Base-by-base conservation (phyloP, 495 filamentous ascomycete species). In the Aspergillus mulundensis region DNA sequence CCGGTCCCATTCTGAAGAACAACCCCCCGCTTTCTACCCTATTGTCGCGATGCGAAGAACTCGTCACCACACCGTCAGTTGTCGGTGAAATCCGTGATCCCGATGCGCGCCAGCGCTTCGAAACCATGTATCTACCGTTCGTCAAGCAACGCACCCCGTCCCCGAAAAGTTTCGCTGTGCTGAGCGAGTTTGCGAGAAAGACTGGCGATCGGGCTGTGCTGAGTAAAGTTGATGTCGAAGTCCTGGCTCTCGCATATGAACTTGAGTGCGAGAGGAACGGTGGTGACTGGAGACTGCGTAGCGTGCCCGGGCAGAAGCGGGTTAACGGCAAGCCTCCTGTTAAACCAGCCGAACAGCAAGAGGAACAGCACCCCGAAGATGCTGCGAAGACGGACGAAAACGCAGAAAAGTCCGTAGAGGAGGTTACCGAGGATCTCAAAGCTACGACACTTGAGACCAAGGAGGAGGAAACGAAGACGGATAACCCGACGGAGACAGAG, bases 181-280 rank as follows among this genome's bases (percentile, higher is more conserved):
- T 96, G n/a, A 85, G 82, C 50, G 86, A 91, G 56, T 96, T 97
- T 70, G 88, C 92, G 47, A 82, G 86, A 40, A 90, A 84, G 70
- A 97, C 94, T 1, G 94, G 94, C 54, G 94, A 99, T 65, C 82
- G 89, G 38, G 80, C 87, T 24, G 91, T 96, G 4, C 73, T 99
- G 40, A 95, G 90, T 69, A 84, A 79, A 65, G 86, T 89, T 5
- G 94, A 99, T 84, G 74, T 97, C 42, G 85, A 93, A 57, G 77
- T 97, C 32, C 75, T 97, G 60, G 94, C 93, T 5, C 77, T 99
- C 28, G 87, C 91, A 3, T 97, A 96, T 65, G 94, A 98, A 64
- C 62, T 97, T 14, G 90, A 96, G 60, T 84, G 89, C 57, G 89
- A 95, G 70, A 77, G 82, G 53, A 93, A 93, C 66, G 82, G 84